phyloP scores from a whole-genome alignment of 169 alveolate genomes.

The Plasmodium gonderi region DNA sequence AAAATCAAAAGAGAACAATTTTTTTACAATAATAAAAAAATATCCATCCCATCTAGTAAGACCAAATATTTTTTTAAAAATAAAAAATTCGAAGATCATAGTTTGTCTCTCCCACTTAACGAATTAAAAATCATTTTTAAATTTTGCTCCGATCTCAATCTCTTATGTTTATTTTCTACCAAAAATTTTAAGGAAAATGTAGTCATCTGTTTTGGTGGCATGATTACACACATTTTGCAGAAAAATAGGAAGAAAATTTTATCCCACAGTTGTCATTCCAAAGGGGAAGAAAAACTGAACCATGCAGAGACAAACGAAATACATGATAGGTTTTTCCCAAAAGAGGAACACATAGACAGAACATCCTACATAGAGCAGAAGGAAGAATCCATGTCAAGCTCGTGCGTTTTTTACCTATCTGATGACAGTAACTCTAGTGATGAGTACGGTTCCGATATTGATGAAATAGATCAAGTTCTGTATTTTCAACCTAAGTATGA shows the following conservation, averaged over 20 bases:
- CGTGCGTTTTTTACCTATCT: constrained; percentile 37
- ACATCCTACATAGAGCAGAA: not conserved
- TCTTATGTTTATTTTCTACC: constrained; percentile 64
- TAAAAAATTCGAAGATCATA: constrained; percentile 47
- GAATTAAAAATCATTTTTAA: constrained; percentile 30
- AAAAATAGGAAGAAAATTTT: constrained; percentile 23
- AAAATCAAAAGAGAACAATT: constrained; percentile 65
- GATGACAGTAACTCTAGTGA: constrained; percentile 59
- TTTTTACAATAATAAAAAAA: constrained; percentile 56
- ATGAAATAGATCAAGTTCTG: not conserved
- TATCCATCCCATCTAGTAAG: constrained; percentile 38
- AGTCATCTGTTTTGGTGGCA: constrained; percentile 38
- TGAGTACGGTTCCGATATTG: constrained; percentile 27
- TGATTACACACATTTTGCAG: constrained; percentile 42
- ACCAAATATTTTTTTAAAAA: constrained; percentile 61
- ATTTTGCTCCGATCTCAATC: constrained; percentile 59
- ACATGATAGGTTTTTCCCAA: not conserved
- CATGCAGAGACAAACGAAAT: too few relatives aligned
- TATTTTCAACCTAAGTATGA: not conserved
- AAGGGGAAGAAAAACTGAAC: too few relatives aligned
- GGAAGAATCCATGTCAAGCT: not conserved
- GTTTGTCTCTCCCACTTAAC: constrained; percentile 38
- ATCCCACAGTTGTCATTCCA: not conserved
- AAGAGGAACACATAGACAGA: not conserved
- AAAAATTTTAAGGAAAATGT: constrained; percentile 55